Base-by-base conservation (phyloP, 305 asterid species). In the Rubia tinctorum region DNA sequence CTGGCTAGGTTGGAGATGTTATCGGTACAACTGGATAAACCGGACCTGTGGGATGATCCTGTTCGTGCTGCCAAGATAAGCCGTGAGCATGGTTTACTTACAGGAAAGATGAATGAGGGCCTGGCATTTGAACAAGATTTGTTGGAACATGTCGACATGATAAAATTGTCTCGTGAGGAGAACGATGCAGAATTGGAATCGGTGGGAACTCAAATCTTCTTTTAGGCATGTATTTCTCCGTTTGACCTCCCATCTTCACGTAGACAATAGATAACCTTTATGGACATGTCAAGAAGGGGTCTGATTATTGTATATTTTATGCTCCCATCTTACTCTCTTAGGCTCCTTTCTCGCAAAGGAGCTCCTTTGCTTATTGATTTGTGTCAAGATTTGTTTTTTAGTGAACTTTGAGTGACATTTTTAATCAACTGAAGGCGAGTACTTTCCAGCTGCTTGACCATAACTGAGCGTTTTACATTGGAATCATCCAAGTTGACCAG, bases 1-100 rank as follows among this genome's bases (percentile, higher is more conserved):
- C 71, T 79, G 6, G 76, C 76, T n/a, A 87, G 81, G 86, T 73
- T 86, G 77, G 88, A 85, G 79, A 71, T 82, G 69, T 84, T 95
- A 73, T 83, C 99, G 8, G 79, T 79, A 45, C 84, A 92, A 87
- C 78, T 92, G 65, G 80, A 86, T 77, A 82, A 86, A 84, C 86
- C 91, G 66, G 90, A 92, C 77, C 84, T 95, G 55, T 95, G 99
- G 99, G 90, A 92, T 77, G 94, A 95, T 85, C 94, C 98, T 73
- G 79, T 81, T 40, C 87, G 42, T 58, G 99, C 98, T 0, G 96
- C 96, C 82, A 92, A 90, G 81, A 88, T 92, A 83, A 92, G 98
- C 74, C 92, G 96, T 18, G 98, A 92, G 79, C 96, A 90, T 65
- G 98, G 98, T 75, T 85, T 90, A 17, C 84, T 92, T 69, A 81